Base-by-base conservation (phyloP, 2,329 filamentous ascomycete genomes). In the Cadophora malorum region DNA sequence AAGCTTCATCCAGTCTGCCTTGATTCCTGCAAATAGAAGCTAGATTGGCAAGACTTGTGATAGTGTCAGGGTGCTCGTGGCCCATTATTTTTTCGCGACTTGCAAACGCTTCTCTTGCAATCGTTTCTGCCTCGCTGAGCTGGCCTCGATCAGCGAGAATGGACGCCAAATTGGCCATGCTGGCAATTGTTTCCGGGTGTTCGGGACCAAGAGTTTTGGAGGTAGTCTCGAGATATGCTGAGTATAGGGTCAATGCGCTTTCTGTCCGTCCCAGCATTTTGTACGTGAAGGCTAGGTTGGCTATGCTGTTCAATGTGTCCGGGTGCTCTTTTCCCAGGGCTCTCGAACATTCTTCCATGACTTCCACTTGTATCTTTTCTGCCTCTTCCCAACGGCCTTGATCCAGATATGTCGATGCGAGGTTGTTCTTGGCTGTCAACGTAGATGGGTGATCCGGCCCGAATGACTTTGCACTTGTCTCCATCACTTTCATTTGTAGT, bases 271-370 rank as follows among this genome's bases (percentile, higher is more conserved):
- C 38, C 14, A 9, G 38, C 9, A 9, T 45, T 12, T 12, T 3
- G 38, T 45, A 45, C 10, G 38, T 45, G 7, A 12, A 45, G 12
- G 65, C 65, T 16, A 66, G 41, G 56, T 66, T 66, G 53, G 53
- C 55, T 35, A 63, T 50, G 60, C 60, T 50, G 21, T 23, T 50
- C 41, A 66, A 45, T 35, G 49, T 64, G 62, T 53, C 28, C 45
- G 62, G 62, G 35, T 56, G 50, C 8, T 63, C 60, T 21, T 23
- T 23, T 28, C 61, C 49, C 16, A 63, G 35, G 1, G 21, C 25
- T 49, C 4, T 63, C 35, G 4, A 21, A 10, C 50, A 7, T 10
- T 47, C 59, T 28, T 63, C 61, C 21, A 63, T 55, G 19, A 63
- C 61, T 63, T 63, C 47, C 49, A 63, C 61, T 7, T 38, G 1